Evolutionary conservation across 2,329 filamentous ascomycete species (phyloP).

Genomic region (Calonectria pseudoturangicola): DNA sequence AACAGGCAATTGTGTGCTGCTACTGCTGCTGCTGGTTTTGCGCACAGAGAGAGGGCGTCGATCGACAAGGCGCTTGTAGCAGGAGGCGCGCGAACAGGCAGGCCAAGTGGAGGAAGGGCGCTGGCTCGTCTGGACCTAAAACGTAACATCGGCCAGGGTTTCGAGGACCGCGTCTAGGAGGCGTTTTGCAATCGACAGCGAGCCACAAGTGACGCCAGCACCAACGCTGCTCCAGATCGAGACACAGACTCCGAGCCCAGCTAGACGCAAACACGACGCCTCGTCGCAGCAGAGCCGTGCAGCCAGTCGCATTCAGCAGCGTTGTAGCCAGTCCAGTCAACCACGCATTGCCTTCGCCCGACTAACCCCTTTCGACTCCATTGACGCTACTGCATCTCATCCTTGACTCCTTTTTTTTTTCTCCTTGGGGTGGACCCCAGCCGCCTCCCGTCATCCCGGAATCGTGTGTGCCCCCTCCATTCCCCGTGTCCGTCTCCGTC

Average conservation of each 20-base stretch:
- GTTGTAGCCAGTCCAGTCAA: slow-evolving; percentile 1
- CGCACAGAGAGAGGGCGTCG: background rate
- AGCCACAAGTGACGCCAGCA: slow-evolving; percentile 28
- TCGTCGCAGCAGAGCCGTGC: background rate
- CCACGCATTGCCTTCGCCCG: slow-evolving; percentile 7
- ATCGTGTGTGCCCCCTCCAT: slow-evolving; percentile 35
- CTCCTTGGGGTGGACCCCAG: slow-evolving; percentile 38
- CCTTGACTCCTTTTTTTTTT: slow-evolving; percentile 43
- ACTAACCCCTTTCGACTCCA: slow-evolving; percentile 18
- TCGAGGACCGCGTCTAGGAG: slow-evolving; percentile 15
- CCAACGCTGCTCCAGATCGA: slow-evolving; percentile 31
- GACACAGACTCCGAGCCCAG: slow-evolving; percentile 19
- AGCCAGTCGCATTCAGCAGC: slow-evolving; percentile 25
- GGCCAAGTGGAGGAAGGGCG: slow-evolving; percentile 8
- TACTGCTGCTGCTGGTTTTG: too few species aligned
- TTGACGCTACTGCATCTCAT: slow-evolving; percentile 49
- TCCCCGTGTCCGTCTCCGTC: slow-evolving; percentile 6
- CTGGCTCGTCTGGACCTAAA: slow-evolving; percentile 18
- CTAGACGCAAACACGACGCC: slow-evolving; percentile 20
- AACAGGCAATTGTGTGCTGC: too few species aligned
- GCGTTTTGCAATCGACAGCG: slow-evolving; percentile 25
- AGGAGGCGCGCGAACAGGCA: slow-evolving; percentile 12
- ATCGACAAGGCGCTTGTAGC: slow-evolving; percentile 6
- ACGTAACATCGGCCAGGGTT: slow-evolving; percentile 12
- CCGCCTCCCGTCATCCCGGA: slow-evolving; percentile 35